Evolutionary conservation across 106 monocot genomes (phyloP), one percentile per base, ranked within the genome.

Genomic region (Acorus calamus): DNA sequence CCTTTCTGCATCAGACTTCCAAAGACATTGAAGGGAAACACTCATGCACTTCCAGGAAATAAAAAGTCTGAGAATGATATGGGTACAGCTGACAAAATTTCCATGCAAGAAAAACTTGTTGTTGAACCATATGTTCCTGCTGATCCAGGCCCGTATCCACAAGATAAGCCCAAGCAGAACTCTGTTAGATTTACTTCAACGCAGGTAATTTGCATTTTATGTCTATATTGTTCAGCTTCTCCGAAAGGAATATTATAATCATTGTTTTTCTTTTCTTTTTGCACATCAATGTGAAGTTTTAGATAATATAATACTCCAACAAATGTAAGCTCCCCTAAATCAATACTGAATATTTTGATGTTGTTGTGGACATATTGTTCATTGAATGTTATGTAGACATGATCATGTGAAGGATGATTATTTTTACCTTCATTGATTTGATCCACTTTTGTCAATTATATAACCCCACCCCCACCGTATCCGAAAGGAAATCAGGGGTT

Each of bases 141-240:
- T 59, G 92, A 98, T 70, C 98, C 98, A 45, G 96, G 98, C 56
- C 92, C 98, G 52, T 98, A 92, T 77, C 98, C 98, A 47, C 98
- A 98, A 69, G 83, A 98, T 73, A 75, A 98, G 70, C 98, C 98
- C 45, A 98, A 98, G 57, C 85, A 85, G 63, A 98, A 98, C 50
- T 77, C 92, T 11, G 98, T 98, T 68, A 83, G 85, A 80, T 98
- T 98, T 74, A 98, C 98, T 50, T 83, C 92, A 12, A 98, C 92
- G 7, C 98, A 98, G 85, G 92, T 98, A 88, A 11, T 28, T 48
- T 5, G 28, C 62, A 53, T 6, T 57, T 11, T 52, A 14, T 28
- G 53, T 46, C 61, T 46, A 55, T 43, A 4, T 46, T 8, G 45
- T 14, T 0, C 61, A 57, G 10, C 11, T 5, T 14, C 13, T 57